Base-by-base conservation (phyloP, 306 rosid genomes). In the Urtica urens region DNA sequence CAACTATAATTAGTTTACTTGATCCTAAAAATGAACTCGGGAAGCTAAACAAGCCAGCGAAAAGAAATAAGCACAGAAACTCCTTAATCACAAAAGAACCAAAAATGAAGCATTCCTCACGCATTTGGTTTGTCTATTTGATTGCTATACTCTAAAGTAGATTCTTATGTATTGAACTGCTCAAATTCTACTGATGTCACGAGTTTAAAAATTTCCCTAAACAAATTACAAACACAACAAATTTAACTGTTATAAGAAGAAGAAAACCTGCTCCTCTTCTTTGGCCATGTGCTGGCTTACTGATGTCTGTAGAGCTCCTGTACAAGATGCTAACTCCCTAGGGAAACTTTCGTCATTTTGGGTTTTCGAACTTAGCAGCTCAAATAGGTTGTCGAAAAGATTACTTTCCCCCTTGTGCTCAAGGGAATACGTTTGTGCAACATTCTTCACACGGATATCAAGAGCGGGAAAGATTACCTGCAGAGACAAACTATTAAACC, bases 221-320 rank as follows among this genome's bases (percentile, higher is more conserved):
- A 8, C 30, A 41, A 12, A 22, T 35, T 29, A 18, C 34, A 7
- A 14, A 58, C 53, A 24, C 35, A 51, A 25, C 38, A 30, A 48
- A 55, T 35, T 38, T 42, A 67, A 58, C 57, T 23, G 51, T 48
- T 19, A 23, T 33, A 17, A 28, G 63, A 70, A 53, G 58, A 59
- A 58, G 6, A 14, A 42, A 73, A 92, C 99, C 96, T 92, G 99
- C 72, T 82, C 87, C 79, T 92, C 96, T 78, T 92, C 99, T 76
- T 92, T 92, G 14, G 94, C 95, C 99, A 92, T 73, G 81, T 92
- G 99, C 65, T 92, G 99, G 83, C 85, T 82, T 64, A 92, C 66
- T 29, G 99, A 82, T 18, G 96, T 92, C 48, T 75, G 85, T 52
- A 92, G 69, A 35, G 94, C 99, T 62, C 93, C 93, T 0, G 96